Base-by-base conservation (phyloP, 2,329 filamentous ascomycete genomes). In the Ramularia endophylla region DNA sequence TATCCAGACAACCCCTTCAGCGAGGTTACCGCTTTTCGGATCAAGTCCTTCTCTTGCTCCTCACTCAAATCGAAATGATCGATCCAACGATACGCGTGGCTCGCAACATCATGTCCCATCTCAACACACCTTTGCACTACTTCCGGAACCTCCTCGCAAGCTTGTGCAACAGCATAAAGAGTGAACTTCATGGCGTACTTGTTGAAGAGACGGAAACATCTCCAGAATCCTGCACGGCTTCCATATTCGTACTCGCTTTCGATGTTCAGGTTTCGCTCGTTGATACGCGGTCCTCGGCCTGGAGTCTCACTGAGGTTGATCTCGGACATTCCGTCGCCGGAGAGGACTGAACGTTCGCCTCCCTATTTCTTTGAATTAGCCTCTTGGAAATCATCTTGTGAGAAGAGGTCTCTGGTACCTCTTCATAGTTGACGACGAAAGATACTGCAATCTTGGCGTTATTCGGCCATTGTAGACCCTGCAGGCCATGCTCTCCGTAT, bases 231-330 rank as follows among this genome's bases (percentile, higher is more conserved):
- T 1, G 64, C 64, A 2, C 72, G 65, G 16, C 65, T 65, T 25
- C 72, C 70, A 48, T 75, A 75, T 41, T 75, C 71, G 47, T 70
- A 76, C 46, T 74, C 72, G 9, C 52, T 57, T 57, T 75, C 73
- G 38, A 63, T 64, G 47, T 68, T 74, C 55, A 66, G 63, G 37
- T 60, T 65, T 29, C 71, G 65, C 31, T 51, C 52, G 32, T 54
- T 50, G 42, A 49, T 44, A 3, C 42, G 33, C 8, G 48, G 41
- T 19, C 49, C 44, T 8, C 46, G 45, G 5, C 36, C 44, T 6
- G 53, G 48, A 19, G 55, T 66, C 46, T 73, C 66, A 16, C 59
- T 55, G 3, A 67, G 56, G 30, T 59, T 59, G 11, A 56, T 57
- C 51, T 70, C 67, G 29, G 59, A 60, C 17, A 60, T 51, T 27